Base-by-base conservation (phyloP, 805 yeast genomes). In the Ascoidea tarda region DNA sequence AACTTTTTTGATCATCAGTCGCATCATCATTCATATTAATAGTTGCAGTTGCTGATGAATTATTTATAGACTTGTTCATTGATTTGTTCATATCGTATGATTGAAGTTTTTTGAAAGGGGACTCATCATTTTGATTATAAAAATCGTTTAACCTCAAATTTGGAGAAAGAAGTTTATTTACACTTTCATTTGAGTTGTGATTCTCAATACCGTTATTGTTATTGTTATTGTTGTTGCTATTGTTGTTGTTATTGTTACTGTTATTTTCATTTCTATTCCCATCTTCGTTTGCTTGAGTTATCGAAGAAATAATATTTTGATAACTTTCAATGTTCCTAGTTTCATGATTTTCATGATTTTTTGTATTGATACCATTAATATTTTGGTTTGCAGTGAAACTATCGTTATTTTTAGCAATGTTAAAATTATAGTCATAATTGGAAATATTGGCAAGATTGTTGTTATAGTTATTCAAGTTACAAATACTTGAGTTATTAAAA, bases 341-440 rank as follows among this genome's bases (percentile, higher is more conserved):
- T 55, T 70, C 73, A 59, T 69, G 71, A 48, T 70, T 71, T 5
- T 71, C 74, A 6, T 76, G 76, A 48, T 71, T 64, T 58, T 66
- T 69, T 5, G 72, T 68, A 46, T 51, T 52, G 46, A 51, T 44
- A 45, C 52, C 53, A 31, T 53, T 42, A 32, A 50, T 51, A 14
- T 44, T 46, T 31, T 31, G 21, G 16, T 61, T 63, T 49, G 62
- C 71, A 46, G 16, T 46, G n/a, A n/a, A 42, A n/a, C n/a, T 42
- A 42, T 42, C 45, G 12, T 42, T 42, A 32, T 31, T 31, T 14
- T 12, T 32, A 47, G 14, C 28, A 32, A 31, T 2, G 12, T 10
- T 28, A 38, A 38, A 16, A 16, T 16, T 28, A 38, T 21, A 28
- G 3, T 16, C 14, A 38, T 38, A 38, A 38, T 38, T 38, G 44